Percentiles rank a stretch among this genome's conserved stretches.
These are phyloP conservation scores for Barnettozyma hawaiiensis DNA, from an alignment of 1,139 yeast genomes.

Conservation along the genomic window DNA sequence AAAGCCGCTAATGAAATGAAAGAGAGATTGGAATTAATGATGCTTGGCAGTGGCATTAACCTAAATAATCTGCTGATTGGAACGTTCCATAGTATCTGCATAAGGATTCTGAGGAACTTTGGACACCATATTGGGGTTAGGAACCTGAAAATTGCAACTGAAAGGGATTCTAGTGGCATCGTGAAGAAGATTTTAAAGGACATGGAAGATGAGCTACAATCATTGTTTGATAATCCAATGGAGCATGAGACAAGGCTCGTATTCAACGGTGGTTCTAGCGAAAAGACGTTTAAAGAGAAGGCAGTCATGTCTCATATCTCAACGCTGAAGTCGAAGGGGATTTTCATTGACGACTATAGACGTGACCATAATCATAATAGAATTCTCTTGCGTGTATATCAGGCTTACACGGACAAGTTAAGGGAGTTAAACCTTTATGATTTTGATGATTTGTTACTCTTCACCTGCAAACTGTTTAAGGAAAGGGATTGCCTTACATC, in stretches of 20 bases:
- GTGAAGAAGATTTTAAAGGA: conserved; percentile 40
- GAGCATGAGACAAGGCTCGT: conserved; percentile 14
- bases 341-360: conserved; percentile 35
- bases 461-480: conserved; percentile 46
- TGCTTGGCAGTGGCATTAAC: conserved; percentile 37
- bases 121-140: conserved; percentile 49
- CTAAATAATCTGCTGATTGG: conserved; percentile 56
- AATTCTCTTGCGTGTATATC: conserved; percentile 38
- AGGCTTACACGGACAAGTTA: conserved; percentile 47
- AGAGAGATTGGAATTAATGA: conserved; percentile 44
- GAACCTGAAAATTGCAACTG: conserved; percentile 58
- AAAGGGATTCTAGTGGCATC: conserved; percentile 51
- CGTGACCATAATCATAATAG: conserved; percentile 26
- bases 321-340: conserved; percentile 45
- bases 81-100: conserved; percentile 82
- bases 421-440: conserved; percentile 44
- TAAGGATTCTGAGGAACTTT: conserved; percentile 48
- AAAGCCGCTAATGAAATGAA: conserved; percentile 84
- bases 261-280: conserved; percentile 7
- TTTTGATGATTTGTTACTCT: conserved; percentile 76
- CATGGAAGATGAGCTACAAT: conserved; percentile 31
- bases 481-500: conserved; percentile 43
- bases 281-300: conserved; percentile 23
- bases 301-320: conserved; percentile 44
- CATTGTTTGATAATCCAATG: conserved; percentile 24